A percentile compares a stretch with the other conserved stretches of the same genome.
phyloP scores from a whole-genome alignment of 495 filamentous ascomycete species.

The Neurospora africana region DNA sequence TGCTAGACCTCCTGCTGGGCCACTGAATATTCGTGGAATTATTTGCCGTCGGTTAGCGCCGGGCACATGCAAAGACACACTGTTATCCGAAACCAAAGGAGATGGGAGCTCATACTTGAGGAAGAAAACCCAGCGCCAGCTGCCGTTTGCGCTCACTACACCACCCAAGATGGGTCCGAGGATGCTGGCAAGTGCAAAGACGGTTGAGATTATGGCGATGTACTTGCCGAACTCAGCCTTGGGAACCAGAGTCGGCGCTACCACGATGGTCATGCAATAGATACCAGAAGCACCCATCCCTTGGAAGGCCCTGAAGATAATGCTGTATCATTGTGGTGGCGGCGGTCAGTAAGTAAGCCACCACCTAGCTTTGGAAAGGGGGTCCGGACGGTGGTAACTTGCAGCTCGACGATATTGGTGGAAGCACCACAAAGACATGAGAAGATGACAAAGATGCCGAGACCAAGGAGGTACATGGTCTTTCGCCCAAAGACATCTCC shows the following conservation, averaged over 20 bases:
- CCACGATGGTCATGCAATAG: constrained; percentile 39
- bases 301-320: constrained; percentile 44
- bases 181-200: constrained; percentile 34
- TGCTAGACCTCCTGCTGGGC: constrained; percentile 18
- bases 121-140: constrained; percentile 32
- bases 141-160: constrained; percentile 21
- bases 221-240: constrained; percentile 32
- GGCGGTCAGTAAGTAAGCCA: neutral
- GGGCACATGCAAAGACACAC: neutral
- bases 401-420: constrained; percentile 38
- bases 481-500: constrained; percentile 47
- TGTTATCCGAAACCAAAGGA: neutral
- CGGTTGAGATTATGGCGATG: constrained; percentile 36
- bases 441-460: constrained; percentile 40
- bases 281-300: constrained; percentile 45
- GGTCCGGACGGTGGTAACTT: constrained; percentile 5
- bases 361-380: neutral
- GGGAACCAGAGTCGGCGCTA: constrained; percentile 38
- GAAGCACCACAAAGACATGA: constrained; percentile 42
- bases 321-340: constrained; percentile 19
- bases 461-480: constrained; percentile 26
- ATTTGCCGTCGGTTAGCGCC: neutral
- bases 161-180: constrained; percentile 38
- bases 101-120: constrained; percentile 21
- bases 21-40: constrained; percentile 5